phyloP scores from a whole-genome alignment of 2,329 filamentous ascomycete species.

The Emmonsiellopsis sp. region DNA sequence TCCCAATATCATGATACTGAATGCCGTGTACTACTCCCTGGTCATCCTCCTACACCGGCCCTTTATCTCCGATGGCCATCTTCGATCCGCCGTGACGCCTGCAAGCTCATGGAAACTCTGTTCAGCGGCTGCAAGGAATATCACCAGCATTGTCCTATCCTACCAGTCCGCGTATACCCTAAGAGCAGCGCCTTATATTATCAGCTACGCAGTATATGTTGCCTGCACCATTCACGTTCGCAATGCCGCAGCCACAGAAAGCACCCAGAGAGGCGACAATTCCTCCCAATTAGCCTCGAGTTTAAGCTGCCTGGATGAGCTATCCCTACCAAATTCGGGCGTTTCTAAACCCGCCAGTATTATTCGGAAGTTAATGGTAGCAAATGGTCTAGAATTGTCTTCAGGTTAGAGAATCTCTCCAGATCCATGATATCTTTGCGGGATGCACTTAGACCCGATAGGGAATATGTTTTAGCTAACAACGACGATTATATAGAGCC shows the following conservation, averaged over 20 bases:
- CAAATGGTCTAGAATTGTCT: constrained; percentile 10
- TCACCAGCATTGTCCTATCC: constrained; percentile 24
- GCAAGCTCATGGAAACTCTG: constrained; percentile 24
- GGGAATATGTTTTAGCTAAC: background rate
- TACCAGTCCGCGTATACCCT: constrained; percentile 34
- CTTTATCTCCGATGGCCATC: constrained; percentile 28
- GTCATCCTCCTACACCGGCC: constrained; percentile 38
- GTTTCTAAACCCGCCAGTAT: constrained; percentile 12
- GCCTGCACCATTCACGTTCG: constrained; percentile 34
- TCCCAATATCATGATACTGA: constrained; percentile 24
- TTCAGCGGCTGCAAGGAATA: constrained; percentile 25
- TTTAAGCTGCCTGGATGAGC: constrained; percentile 23
- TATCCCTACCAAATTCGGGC: constrained; percentile 13
- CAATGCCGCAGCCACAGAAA: constrained; percentile 22
- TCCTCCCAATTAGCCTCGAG: constrained; percentile 18
- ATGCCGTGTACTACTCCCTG: constrained; percentile 32
- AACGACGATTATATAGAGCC: constrained; percentile 1
- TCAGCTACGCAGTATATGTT: constrained; percentile 36
- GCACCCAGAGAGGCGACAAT: constrained; percentile 15
- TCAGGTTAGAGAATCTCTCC: constrained; percentile 6
- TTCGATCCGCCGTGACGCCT: constrained; percentile 16
- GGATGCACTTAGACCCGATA: background rate
- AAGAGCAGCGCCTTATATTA: constrained; percentile 31
- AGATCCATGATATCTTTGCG: background rate
- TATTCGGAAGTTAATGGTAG: constrained; percentile 13